Evolutionary conservation across 208 protist species (phyloP).

Genomic region (Leishmania lainsoni): DNA sequence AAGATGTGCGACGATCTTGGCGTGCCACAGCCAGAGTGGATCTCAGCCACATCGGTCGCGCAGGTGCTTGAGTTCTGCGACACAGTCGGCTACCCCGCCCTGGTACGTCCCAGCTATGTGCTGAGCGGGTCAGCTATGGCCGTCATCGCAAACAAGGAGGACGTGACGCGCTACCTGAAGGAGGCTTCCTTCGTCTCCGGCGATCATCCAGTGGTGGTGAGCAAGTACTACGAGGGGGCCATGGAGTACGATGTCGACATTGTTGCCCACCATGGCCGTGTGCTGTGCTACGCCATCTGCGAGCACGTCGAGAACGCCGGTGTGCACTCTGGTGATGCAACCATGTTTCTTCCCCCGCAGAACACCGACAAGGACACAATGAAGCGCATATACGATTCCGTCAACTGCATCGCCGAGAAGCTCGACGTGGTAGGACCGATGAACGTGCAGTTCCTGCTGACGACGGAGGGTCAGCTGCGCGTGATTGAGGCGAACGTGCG

Average conservation of each 20-base stretch:
- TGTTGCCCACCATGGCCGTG: slow-evolving; percentile 95
- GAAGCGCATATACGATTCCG: slow-evolving; percentile 80
- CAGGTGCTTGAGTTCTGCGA: slow-evolving; percentile 93
- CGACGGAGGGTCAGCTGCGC: slow-evolving; percentile 93
- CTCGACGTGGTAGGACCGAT: slow-evolving; percentile 97
- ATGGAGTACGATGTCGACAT: slow-evolving; percentile 99
- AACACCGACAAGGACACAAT: slow-evolving; percentile 85
- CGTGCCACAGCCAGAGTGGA: slow-evolving; percentile 98
- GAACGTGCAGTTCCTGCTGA: slow-evolving; percentile 99
- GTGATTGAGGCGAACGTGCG: slow-evolving; percentile 98
- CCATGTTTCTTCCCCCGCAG: slow-evolving; percentile 94
- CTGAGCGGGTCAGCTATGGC: slow-evolving; percentile 97
- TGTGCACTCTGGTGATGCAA: slow-evolving; percentile 97
- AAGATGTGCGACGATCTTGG: slow-evolving; percentile 93
- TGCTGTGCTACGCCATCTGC: slow-evolving; percentile 97
- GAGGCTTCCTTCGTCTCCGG: slow-evolving; percentile 90
- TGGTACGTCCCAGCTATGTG: slow-evolving; percentile 97
- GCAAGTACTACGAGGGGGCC: slow-evolving; percentile 97
- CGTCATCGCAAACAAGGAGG: slow-evolving; percentile 91
- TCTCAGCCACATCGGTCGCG: slow-evolving; percentile 88
- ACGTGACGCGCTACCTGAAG: slow-evolving; percentile 94
- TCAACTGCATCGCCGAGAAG: slow-evolving; percentile 89
- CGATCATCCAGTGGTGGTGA: slow-evolving; percentile 96
- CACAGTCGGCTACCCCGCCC: slow-evolving; percentile 92
- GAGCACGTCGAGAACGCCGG: slow-evolving; percentile 99